Percentiles rank a stretch among this genome's conserved stretches.
Evolutionary conservation across 306 rosid genomes (phyloP).

Genomic region (Cicer arietinum): DNA sequence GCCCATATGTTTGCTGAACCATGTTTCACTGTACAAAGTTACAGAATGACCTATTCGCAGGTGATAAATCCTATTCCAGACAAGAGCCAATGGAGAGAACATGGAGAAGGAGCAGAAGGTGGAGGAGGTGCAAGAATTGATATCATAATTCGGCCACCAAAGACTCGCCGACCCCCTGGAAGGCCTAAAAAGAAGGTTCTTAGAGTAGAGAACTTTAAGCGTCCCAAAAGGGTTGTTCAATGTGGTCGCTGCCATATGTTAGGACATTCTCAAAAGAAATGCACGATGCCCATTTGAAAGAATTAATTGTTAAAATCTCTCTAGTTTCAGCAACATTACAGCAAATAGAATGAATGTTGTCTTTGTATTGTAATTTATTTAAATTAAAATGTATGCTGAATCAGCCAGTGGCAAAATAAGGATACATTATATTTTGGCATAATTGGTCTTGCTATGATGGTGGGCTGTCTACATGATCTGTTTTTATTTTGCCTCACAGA

Average conservation of each 20-base stretch:
- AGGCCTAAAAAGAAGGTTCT: slow-evolving; percentile 96
- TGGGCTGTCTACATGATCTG: slow-evolving; percentile 34
- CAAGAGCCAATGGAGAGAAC: slow-evolving; percentile 80
- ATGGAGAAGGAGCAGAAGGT: slow-evolving; percentile 78
- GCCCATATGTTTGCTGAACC: slow-evolving; percentile 88
- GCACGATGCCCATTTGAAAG: slow-evolving; percentile 76
- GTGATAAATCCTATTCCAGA: slow-evolving; percentile 78
- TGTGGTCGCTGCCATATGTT: slow-evolving; percentile 99
- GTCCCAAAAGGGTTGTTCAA: slow-evolving; percentile 95
- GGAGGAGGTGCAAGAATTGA: slow-evolving; percentile 77
- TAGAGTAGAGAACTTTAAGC: slow-evolving; percentile 88
- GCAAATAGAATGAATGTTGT: slow-evolving; percentile 57
- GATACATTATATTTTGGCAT: slow-evolving; percentile 46
- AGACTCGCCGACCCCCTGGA: slow-evolving; percentile 95
- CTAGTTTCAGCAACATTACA: slow-evolving; percentile 40
- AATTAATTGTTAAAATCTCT: slow-evolving; percentile 46
- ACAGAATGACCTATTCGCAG: slow-evolving; percentile 80
- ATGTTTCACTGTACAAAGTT: slow-evolving; percentile 86
- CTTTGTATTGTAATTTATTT: slow-evolving; percentile 62
- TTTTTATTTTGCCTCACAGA: slow-evolving; percentile 23
- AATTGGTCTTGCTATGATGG: slow-evolving; percentile 25
- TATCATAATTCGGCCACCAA: slow-evolving; percentile 78
- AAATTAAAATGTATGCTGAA: slow-evolving; percentile 55
- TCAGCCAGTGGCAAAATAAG: slow-evolving; percentile 54
- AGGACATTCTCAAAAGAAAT: slow-evolving; percentile 98